These are phyloP conservation scores for Aegilops longissima DNA, from an alignment of 176 grass and related monocot species.

Conservation along the genomic window DNA sequence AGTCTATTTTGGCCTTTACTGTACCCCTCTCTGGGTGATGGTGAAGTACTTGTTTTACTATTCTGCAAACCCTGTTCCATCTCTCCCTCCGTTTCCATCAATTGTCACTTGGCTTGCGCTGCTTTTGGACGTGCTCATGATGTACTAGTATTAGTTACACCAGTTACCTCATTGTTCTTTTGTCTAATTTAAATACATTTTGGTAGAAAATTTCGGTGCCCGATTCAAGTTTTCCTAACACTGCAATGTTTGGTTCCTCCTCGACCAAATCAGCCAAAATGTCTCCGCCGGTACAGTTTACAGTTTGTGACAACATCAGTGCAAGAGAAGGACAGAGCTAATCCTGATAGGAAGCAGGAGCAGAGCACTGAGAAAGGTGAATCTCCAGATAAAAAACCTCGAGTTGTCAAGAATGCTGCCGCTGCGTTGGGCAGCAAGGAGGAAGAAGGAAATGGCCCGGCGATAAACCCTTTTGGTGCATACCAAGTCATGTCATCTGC, in stretches of 20 bases:
- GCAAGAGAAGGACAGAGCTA: conserved; percentile 46
- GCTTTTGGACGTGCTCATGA: background rate
- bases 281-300: conserved; percentile 50
- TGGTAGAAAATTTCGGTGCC: background rate
- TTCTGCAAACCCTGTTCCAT: background rate
- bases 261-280: conserved; percentile 55
- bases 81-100: background rate
- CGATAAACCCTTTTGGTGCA: conserved; percentile 51
- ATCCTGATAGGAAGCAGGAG: conserved; percentile 32
- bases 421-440: background rate
- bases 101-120: background rate
- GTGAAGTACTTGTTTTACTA: conserved; percentile 11
- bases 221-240: background rate
- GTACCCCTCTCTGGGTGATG: background rate
- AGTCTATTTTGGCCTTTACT: conserved; percentile 17
- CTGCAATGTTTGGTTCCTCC: background rate
- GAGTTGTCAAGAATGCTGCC: conserved; percentile 5
- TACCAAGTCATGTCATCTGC: conserved; percentile 68
- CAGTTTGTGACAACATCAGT: conserved; percentile 75
- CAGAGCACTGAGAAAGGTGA: background rate
- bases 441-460: conserved; percentile 21
- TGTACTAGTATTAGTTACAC: background rate
- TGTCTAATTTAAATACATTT: background rate
- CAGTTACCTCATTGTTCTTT: background rate
- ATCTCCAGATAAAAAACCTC: conserved; percentile 23